Percentiles rank a stretch among this genome's conserved stretches.
These are phyloP conservation scores for Podaxis carcinomalis DNA, from an alignment of 768 basidiomycete genomes.

Conservation along the genomic window DNA sequence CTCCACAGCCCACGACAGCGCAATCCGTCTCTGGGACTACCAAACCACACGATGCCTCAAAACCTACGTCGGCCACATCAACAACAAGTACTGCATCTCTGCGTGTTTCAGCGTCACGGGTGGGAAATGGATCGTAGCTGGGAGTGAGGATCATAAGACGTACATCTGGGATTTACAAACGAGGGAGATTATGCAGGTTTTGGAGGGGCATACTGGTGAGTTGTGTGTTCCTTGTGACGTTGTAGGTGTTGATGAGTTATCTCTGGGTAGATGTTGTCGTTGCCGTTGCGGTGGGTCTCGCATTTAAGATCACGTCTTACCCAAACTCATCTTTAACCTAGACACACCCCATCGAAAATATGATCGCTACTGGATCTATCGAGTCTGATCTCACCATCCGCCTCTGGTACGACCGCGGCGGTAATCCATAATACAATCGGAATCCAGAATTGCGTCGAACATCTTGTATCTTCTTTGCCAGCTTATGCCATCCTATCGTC, in stretches of 20 bases:
- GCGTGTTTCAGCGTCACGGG: constrained; percentile 83
- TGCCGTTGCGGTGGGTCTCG: constrained; percentile 61
- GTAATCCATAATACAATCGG: constrained; percentile 15
- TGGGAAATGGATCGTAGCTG: constrained; percentile 87
- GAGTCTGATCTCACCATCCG: constrained; percentile 80
- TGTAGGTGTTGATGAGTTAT: not conserved
- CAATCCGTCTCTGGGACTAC: constrained; percentile 94
- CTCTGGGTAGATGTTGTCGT: constrained; percentile 59
- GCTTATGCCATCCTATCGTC: not conserved
- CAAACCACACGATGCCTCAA: constrained; percentile 88
- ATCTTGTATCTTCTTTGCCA: constrained; percentile 13
- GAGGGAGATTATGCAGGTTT: constrained; percentile 75
- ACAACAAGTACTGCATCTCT: constrained; percentile 80
- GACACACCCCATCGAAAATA: constrained; percentile 85
- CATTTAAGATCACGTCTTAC: not conserved
- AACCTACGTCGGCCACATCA: constrained; percentile 81
- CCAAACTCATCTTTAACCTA: constrained; percentile 22
- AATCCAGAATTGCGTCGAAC: not conserved
- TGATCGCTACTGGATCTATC: constrained; percentile 85
- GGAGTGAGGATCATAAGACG: constrained; percentile 86
- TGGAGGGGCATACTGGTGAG: constrained; percentile 72
- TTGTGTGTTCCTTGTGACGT: not conserved
- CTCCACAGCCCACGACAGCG: constrained; percentile 89
- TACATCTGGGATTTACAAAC: constrained; percentile 92
- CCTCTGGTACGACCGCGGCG: constrained; percentile 70